phyloP scores from a whole-genome alignment of 768 basidiomycete genomes.

The Nidularia sp. region DNA sequence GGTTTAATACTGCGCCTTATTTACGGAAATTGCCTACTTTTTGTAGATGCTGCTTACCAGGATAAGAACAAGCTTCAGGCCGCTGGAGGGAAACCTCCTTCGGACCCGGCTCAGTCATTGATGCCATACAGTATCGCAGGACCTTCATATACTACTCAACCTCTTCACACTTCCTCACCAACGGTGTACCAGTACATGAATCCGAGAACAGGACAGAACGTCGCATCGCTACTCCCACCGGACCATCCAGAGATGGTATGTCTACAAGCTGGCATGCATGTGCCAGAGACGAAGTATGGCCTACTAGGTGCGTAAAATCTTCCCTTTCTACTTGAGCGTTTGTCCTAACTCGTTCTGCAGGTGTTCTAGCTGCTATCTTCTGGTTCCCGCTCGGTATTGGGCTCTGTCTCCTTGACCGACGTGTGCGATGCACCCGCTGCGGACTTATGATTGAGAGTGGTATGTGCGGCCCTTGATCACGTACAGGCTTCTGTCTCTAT shows the following conservation, averaged over 20 bases:
- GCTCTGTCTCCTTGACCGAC: conserved; percentile 71
- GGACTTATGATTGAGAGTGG: conserved; percentile 39
- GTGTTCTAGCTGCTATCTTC: conserved; percentile 74
- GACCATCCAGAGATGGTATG: conserved; percentile 83
- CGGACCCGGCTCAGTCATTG: background rate
- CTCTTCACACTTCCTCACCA: conserved; percentile 34
- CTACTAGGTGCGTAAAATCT: conserved; percentile 53
- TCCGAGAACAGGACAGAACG: conserved; percentile 50
- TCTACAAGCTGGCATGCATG: conserved; percentile 71
- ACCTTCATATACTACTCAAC: conserved; percentile 21
- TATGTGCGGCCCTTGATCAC: conserved; percentile 27
- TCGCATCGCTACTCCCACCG: conserved; percentile 68
- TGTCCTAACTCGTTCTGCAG: conserved; percentile 26
- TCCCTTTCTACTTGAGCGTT: background rate
- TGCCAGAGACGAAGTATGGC: conserved; percentile 60
- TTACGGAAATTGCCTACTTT: background rate
- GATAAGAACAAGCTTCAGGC: background rate
- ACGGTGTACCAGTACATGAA: conserved; percentile 68
- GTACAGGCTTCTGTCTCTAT: background rate
- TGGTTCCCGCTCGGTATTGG: conserved; percentile 87
- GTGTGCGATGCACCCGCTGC: conserved; percentile 58
- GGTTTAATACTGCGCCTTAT: background rate
- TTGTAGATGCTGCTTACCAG: background rate
- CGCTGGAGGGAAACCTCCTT: background rate
- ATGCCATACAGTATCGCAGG: conserved; percentile 11